A percentile compares a stretch with the other conserved stretches of the same genome.
Conservation (phyloP, 2,329 filamentous ascomycete species). For the Hymenoscyphus infarciens region DNA sequence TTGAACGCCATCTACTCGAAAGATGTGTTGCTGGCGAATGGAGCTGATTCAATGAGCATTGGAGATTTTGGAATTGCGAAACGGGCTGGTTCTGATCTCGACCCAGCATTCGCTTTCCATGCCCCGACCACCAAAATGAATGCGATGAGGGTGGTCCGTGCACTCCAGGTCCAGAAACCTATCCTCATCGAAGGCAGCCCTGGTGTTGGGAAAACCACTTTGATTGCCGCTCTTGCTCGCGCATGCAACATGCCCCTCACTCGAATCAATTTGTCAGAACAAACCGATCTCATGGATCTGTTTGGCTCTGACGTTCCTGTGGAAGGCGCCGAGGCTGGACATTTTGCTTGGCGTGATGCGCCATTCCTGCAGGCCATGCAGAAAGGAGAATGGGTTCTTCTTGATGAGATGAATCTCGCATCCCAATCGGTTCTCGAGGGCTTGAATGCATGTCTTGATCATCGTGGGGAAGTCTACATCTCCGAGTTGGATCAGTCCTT, state of each 20-base stretch:
- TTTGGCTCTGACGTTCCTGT: slow-evolving; percentile 96
- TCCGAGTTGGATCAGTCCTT: slow-evolving; percentile 95
- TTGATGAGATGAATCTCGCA: slow-evolving; percentile 98
- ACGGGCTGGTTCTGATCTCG: slow-evolving; percentile 44
- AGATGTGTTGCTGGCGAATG: slow-evolving; percentile 55
- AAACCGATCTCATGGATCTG: slow-evolving; percentile 95
- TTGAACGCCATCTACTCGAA: slow-evolving; percentile 62
- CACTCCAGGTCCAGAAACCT: slow-evolving; percentile 83
- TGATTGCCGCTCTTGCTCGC: slow-evolving; percentile 79
- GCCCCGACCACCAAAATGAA: slow-evolving; percentile 89
- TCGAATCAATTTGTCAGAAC: slow-evolving; percentile 94
- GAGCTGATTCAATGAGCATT: slow-evolving; percentile 55
- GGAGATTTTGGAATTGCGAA: slow-evolving; percentile 71
- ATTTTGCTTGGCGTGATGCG: slow-evolving; percentile 93
- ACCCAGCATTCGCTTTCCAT: slow-evolving; percentile 71
- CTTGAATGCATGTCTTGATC: slow-evolving; percentile 92
- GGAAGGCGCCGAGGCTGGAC: slow-evolving; percentile 84
- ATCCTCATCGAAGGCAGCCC: slow-evolving; percentile 94
- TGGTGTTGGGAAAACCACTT: slow-evolving; percentile 96
- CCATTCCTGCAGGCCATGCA: slow-evolving; percentile 97
- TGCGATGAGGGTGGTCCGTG: slow-evolving; percentile 84
- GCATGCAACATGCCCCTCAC: slow-evolving; percentile 79
- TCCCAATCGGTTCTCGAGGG: slow-evolving; percentile 96
- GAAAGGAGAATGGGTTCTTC: slow-evolving; percentile 88
- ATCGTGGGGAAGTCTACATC: slow-evolving; percentile 92